phyloP scores from a whole-genome alignment of 177 flowering plant genomes.

The Vitis hybrid region DNA sequence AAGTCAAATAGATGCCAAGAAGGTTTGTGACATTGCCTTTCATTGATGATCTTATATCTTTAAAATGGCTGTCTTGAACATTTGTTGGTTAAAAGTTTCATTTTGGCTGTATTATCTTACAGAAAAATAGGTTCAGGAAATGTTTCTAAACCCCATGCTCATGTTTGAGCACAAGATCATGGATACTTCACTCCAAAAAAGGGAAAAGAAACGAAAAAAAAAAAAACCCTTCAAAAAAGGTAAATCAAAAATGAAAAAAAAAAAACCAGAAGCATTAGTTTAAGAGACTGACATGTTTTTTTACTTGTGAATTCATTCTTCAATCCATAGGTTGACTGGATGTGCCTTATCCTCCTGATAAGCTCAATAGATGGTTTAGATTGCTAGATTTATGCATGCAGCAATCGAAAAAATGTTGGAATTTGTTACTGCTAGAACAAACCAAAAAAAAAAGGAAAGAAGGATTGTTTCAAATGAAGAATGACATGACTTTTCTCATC shows the following conservation, averaged over 20 bases:
- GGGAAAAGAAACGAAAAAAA: neutral
- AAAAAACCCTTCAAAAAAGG: neutral
- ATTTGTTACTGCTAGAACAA: no score
- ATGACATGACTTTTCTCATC: no score
- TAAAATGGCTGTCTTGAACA: neutral
- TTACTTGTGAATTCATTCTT: neutral
- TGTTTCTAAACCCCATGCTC: neutral
- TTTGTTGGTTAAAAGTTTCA: neutral
- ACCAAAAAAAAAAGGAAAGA: no score
- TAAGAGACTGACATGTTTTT: neutral
- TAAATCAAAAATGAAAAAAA: no score
- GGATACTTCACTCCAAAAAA: neutral
- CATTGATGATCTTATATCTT: neutral
- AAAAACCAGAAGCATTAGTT: no score
- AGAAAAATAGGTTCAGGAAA: neutral
- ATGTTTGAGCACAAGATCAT: neutral
- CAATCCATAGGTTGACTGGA: neutral
- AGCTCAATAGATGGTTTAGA: no score
- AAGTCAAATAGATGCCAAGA: conserved; percentile 97
- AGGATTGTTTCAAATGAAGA: no score
- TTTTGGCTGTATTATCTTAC: conserved; percentile 2
- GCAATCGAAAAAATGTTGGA: no score
- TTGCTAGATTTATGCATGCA: no score
- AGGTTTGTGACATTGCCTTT: conserved; percentile 46
- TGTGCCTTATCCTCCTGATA: no score